Evolutionary conservation across 116 monocot genomes (phyloP).

Genomic region (Papilionanthe hybrid): DNA sequence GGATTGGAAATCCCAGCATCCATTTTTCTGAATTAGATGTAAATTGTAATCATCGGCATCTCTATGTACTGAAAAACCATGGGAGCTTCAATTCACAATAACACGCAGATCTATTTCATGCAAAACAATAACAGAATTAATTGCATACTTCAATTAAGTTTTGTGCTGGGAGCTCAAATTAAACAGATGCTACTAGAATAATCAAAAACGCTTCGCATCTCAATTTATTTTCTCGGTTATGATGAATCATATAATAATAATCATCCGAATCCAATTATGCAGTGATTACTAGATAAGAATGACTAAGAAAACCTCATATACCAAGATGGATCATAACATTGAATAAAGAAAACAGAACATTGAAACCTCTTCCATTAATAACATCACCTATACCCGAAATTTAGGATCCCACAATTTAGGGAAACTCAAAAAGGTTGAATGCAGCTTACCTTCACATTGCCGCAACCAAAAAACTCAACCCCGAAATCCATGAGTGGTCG

Average conservation of each 20-base stretch:
- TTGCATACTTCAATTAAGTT: background rate
- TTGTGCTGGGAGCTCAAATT: conserved; percentile 1
- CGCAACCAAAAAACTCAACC: background rate
- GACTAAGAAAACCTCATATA: no score
- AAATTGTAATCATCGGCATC: background rate
- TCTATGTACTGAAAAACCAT: background rate
- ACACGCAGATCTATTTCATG: background rate
- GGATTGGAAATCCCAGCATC: conserved; percentile 16
- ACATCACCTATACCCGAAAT: no score
- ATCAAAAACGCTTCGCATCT: no score
- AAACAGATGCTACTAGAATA: background rate
- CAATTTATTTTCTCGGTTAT: no score
- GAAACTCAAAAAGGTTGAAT: no score
- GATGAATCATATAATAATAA: no score
- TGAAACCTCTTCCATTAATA: no score
- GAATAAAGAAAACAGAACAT: no score
- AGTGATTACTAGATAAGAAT: no score
- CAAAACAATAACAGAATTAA: background rate
- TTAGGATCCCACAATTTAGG: no score
- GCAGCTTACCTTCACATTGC: background rate
- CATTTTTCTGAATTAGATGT: conserved; percentile 16
- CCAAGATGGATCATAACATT: no score
- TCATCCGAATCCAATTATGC: no score
- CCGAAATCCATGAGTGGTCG: background rate
- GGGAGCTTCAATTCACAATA: conserved; percentile 1